phyloP scores from a whole-genome alignment of 306 rosid species.

The Acacia crassicarpa region DNA sequence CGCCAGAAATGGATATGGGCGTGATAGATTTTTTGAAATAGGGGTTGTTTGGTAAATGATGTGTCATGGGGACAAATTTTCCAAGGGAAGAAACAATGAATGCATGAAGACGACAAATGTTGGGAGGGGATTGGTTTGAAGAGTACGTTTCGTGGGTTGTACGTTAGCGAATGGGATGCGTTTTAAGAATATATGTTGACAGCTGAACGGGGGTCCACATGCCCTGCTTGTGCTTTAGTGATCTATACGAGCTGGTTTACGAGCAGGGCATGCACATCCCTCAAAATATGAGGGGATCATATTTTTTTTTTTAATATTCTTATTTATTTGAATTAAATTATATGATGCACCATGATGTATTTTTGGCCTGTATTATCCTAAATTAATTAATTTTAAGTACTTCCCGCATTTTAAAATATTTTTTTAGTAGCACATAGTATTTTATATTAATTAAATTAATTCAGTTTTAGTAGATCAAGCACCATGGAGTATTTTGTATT shows the following conservation, averaged over 20 bases:
- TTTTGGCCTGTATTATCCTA: too few relatives aligned
- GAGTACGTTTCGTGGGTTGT: slow-evolving; percentile 25
- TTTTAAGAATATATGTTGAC: slow-evolving; percentile 1
- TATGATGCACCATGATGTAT: too few relatives aligned
- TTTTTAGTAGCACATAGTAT: accelerated
- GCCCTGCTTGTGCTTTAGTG: too few relatives aligned
- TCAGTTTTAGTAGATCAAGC: too few relatives aligned
- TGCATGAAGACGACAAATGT: neutral
- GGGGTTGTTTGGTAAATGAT: neutral
- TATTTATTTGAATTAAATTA: too few relatives aligned
- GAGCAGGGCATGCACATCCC: too few relatives aligned
- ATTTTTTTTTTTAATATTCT: too few relatives aligned
- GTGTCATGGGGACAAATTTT: neutral
- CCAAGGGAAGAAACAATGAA: neutral
- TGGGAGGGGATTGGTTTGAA: slow-evolving; percentile 19
- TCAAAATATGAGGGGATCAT: too few relatives aligned
- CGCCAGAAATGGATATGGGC: neutral
- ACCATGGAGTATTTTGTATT: too few relatives aligned
- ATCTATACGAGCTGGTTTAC: too few relatives aligned
- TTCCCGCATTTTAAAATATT: accelerated
- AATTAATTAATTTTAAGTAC: too few relatives aligned
- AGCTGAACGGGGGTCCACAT: neutral
- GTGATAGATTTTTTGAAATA: neutral
- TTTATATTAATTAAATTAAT: too few relatives aligned
- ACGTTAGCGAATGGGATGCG: slow-evolving; percentile 13